Percentiles rank a stretch among this genome's conserved stretches.
These are phyloP conservation scores for Paraphaeosphaeria sporulosa DNA, from an alignment of 2,329 filamentous ascomycete species.

Conservation along the genomic window DNA sequence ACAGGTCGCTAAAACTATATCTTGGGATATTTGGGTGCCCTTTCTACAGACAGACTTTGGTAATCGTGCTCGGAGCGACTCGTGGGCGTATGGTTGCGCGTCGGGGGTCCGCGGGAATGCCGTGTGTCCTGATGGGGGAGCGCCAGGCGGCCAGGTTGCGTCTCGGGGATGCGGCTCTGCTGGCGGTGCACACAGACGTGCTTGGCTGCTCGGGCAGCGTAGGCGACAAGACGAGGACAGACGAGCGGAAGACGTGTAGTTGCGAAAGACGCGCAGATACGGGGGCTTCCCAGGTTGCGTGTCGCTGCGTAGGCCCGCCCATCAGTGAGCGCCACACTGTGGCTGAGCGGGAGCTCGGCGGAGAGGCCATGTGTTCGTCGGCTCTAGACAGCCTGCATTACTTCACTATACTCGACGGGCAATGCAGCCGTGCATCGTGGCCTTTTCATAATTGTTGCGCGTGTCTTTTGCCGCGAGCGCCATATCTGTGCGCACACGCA, in stretches of 20 bases:
- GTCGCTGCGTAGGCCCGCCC: background rate
- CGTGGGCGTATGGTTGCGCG: constrained; percentile 13
- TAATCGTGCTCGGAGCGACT: constrained; percentile 9
- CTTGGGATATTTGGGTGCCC: background rate
- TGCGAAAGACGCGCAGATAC: background rate
- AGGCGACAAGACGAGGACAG: background rate
- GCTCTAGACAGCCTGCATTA: constrained; percentile 18
- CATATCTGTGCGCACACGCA: constrained; percentile 12
- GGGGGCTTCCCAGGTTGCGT: constrained; percentile 2
- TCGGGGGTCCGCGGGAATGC: constrained; percentile 33
- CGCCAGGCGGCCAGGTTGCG: constrained; percentile 25
- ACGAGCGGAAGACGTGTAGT: background rate
- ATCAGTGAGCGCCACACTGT: constrained; percentile 12
- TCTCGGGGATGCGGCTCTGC: constrained; percentile 1
- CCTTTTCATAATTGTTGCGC: constrained; percentile 31
- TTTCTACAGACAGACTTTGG: background rate
- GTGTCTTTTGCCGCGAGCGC: constrained; percentile 17
- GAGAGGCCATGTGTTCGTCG: constrained; percentile 39
- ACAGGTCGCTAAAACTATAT: background rate
- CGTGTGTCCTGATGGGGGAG: constrained; percentile 14
- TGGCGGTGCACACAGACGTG: background rate
- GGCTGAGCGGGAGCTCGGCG: constrained; percentile 10
- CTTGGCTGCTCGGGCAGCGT: background rate
- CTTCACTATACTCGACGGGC: constrained; percentile 12
- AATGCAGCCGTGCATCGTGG: constrained; percentile 32